Evolutionary conservation across 257 asterid genomes (phyloP), one percentile per base, ranked within the genome.

Genomic region (Capsicum baccatum): DNA sequence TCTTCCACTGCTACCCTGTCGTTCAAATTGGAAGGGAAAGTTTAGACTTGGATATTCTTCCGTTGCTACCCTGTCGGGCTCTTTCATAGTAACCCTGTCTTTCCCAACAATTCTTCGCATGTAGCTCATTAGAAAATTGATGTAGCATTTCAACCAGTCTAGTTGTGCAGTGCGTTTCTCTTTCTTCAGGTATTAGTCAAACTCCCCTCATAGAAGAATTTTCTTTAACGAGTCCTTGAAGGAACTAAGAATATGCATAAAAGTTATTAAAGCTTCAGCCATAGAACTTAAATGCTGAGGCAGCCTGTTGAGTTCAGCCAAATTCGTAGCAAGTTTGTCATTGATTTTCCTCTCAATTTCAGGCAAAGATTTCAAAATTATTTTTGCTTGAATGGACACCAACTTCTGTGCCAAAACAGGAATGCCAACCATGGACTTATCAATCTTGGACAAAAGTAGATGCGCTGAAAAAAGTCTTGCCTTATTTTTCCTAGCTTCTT

Each of bases 101-200:
- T 42, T 42, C 6, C 6, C 6, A 42, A 6, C 6, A 6, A 42
- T 42, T 42, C 47, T 42, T 42, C 47, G 71, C 21, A 48, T 87
- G 80, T 52, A 42, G 47, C 4, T 6, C 6, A 0, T 42, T 0
- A 6, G 47, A 42, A 42, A 42, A 26, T 26, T 26, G 4, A 6
- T 42, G 47, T 0, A 90, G 78, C 87, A 88, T 88, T 39, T 85
- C 92, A 7, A 86, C 81, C 42, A 90, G 3, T 19, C 86, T 57
- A 8, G 91, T 87, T 0, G 90, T 90, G 79, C 87, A 86, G 17
- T 90, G 91, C 90, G 88, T 87, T 44, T 83, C 85, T 9, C 39
- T 8, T 8, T 26, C 90, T 48, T 88, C 88, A 0, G 91, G n/a
- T 84, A 87, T 59, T 87, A 90, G 8, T 86, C 89, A 11, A 90